A percentile compares a stretch with the other conserved stretches of the same genome.
These are phyloP conservation scores for Calonectria pseudoreteaudii DNA, from an alignment of 2,329 filamentous ascomycete species.

Conservation along the genomic window DNA sequence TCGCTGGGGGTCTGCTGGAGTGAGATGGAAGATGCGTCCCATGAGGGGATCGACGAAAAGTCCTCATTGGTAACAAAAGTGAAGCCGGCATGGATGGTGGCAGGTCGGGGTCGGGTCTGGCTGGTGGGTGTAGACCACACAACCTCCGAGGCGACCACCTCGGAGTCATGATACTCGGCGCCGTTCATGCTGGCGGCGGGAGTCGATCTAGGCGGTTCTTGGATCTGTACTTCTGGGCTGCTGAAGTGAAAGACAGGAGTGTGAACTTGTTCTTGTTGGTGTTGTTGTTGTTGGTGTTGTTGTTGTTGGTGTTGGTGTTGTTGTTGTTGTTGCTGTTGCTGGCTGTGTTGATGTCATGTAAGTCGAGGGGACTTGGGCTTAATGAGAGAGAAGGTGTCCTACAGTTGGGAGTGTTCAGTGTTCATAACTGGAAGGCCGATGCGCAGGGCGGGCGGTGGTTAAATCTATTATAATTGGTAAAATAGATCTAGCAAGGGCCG, in stretches of 20 bases:
- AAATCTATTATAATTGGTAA: constrained; percentile 39
- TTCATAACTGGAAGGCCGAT: constrained; percentile 56
- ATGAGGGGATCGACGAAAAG: constrained; percentile 64
- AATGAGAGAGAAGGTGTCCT: constrained; percentile 50
- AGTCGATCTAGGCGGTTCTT: constrained; percentile 56
- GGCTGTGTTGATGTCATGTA: constrained; percentile 39
- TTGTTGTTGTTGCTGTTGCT: constrained; percentile 43
- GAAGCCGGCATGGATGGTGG: constrained; percentile 72
- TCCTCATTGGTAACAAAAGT: constrained; percentile 69
- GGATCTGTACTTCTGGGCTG: constrained; percentile 60
- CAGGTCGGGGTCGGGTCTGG: constrained; percentile 65
- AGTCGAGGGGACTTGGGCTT: constrained; percentile 36
- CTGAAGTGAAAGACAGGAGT: constrained; percentile 60
- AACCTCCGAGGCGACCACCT: constrained; percentile 59
- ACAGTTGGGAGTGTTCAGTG: constrained; percentile 64
- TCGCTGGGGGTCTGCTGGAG: constrained; percentile 64
- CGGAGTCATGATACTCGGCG: constrained; percentile 62
- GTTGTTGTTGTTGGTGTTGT: constrained; percentile 53
- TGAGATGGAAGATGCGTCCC: constrained; percentile 67
- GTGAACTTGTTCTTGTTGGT: constrained; percentile 53
- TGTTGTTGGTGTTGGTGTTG: constrained; percentile 50
- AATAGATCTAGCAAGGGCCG: constrained; percentile 41
- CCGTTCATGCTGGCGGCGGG: constrained; percentile 60
- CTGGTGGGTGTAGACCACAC: constrained; percentile 68
- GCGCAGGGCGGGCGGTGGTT: constrained; percentile 37